A percentile compares a stretch with the other conserved stretches of the same genome.
Conservation (phyloP, 257 asterid genomes). For the Salvia miltiorrhiza region DNA sequence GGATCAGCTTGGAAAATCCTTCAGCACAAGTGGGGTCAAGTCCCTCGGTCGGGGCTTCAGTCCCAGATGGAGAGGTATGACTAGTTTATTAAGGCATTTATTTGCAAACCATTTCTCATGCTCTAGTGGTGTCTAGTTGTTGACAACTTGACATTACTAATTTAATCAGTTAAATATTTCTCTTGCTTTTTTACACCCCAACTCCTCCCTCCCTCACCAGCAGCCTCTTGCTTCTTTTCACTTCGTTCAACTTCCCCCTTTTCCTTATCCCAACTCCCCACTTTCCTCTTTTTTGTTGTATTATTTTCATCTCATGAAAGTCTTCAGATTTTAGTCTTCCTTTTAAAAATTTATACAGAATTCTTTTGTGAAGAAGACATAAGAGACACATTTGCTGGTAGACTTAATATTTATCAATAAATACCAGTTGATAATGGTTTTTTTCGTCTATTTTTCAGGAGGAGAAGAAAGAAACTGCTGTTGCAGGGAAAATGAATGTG, state of each 20-base stretch:
- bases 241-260: background rate
- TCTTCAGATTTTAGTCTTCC: background rate
- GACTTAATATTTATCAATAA: background rate
- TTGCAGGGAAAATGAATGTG: slow-evolving; percentile 48
- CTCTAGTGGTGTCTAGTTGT: background rate
- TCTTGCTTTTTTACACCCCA: background rate
- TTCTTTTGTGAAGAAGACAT: background rate
- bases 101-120: slow-evolving; percentile 15
- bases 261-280: background rate
- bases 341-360: background rate
- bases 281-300: background rate
- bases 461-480: slow-evolving; percentile 53
- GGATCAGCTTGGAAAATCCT: slow-evolving; percentile 43
- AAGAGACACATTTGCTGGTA: background rate
- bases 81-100: slow-evolving; percentile 12
- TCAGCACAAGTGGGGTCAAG: slow-evolving; percentile 39
- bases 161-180: background rate
- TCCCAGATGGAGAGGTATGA: slow-evolving; percentile 67
- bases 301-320: background rate
- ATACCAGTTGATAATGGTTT: background rate
- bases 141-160: background rate
- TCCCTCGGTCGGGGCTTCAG: slow-evolving; percentile 55
- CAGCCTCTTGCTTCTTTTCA: background rate
- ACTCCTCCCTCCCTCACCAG: background rate
- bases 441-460: slow-evolving; percentile 36